phyloP scores from a whole-genome alignment of 2,329 filamentous ascomycete genomes.

The Phaeosphaeriaceae sp. region DNA sequence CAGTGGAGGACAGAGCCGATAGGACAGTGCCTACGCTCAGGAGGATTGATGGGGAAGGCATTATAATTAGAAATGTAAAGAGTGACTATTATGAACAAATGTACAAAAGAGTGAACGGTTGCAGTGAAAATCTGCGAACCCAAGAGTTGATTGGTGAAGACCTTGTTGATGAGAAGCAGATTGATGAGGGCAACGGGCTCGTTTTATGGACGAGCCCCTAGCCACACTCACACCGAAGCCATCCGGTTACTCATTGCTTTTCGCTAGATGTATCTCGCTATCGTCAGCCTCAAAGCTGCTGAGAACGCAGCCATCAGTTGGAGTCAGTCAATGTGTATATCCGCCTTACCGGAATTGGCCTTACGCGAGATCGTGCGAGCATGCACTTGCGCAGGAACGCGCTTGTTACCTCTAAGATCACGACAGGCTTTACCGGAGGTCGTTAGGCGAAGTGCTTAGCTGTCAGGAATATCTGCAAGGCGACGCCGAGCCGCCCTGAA shows the following conservation, averaged over 20 bases:
- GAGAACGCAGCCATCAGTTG: conserved; percentile 14
- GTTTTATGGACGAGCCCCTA: conserved; percentile 19
- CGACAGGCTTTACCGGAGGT: neutral
- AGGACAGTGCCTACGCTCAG: conserved; percentile 26
- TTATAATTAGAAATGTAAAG: conserved; percentile 23
- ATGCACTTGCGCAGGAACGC: conserved; percentile 24
- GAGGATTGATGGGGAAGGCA: conserved; percentile 38
- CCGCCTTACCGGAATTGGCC: conserved; percentile 3
- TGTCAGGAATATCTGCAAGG: neutral
- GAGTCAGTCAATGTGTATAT: neutral
- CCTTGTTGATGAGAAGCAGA: conserved; percentile 20
- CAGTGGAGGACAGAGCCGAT: conserved; percentile 31
- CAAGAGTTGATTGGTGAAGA: conserved; percentile 30
- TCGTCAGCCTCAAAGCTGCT: neutral
- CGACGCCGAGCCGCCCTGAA: neutral
- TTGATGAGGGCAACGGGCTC: neutral
- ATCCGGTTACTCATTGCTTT: conserved; percentile 5
- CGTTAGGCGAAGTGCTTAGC: conserved; percentile 6
- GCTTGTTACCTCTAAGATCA: conserved; percentile 5
- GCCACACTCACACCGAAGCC: conserved; percentile 2
- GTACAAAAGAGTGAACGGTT: conserved; percentile 28
- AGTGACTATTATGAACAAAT: conserved; percentile 22
- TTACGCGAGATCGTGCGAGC: conserved; percentile 1
- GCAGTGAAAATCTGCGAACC: conserved; percentile 32
- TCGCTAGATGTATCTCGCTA: conserved; percentile 7